Base-by-base conservation (phyloP, 176 grass and related monocot genomes). In the Zoysia pacifica region DNA sequence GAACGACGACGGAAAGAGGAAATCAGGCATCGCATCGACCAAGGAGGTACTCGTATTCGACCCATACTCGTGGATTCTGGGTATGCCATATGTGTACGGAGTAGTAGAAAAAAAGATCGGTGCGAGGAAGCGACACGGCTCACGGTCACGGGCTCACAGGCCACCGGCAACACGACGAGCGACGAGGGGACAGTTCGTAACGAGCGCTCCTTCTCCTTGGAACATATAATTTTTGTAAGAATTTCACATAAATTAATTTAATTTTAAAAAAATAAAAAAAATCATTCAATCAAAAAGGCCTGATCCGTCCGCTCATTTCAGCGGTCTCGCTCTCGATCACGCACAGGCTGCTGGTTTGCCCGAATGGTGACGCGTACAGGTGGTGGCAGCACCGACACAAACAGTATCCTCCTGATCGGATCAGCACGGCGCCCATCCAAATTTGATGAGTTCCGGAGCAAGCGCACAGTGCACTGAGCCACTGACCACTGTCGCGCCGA, bases 321-420 rank as follows among this genome's bases (percentile, higher is more conserved):
- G 70, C 48, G 43, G 15, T 12, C 15, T 7, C 19, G 16, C 64
- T 2, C 47, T 38, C 63, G n/a, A 8, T n/a, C 67, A 6, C 19
- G 41, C 69, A 40, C 36, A 58, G 51, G 73, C 48, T 48, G 55
- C 49, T 39, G 62, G 73, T 14, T 52, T 61, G 75, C 6, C 15
- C 63, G 54, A 19, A 9, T 13, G 43, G 20, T 19, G 40, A 38
- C 35, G 61, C 47, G 9, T 81, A 80, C 76, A 48, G 9, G 47
- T 70, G 70, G 62, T 70, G 70, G 62, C 45, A 5, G 53, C 54
- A 78, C 86, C 81, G 70, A 88, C 52, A 83, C 14, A 44, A 5
- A 4, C 48, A 50, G 48, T 50, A 15, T 58, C 14, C 66, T 11
- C 0, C 45, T 39, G 41, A 14, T 61, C 61, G 68, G 80, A 79